These are phyloP conservation scores for Ophiostoma ulmi DNA, from an alignment of 2,329 filamentous ascomycete genomes.

Conservation along the genomic window DNA sequence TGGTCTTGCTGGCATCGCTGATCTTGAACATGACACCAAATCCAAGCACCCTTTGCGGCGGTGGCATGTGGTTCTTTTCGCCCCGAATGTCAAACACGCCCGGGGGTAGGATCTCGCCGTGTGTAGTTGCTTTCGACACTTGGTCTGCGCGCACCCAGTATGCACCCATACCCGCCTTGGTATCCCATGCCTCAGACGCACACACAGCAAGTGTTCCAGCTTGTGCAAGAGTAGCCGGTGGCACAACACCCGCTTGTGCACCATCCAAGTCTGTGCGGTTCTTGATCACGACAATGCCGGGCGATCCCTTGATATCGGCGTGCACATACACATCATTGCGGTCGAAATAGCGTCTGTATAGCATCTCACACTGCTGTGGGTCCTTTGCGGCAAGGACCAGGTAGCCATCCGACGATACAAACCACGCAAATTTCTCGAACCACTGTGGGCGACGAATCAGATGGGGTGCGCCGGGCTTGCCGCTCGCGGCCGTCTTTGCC, in stretches of 20 bases:
- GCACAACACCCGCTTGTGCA: conserved; percentile 67
- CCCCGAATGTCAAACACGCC: conserved; percentile 79
- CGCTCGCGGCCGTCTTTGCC: conserved; percentile 67
- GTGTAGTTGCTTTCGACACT: conserved; percentile 76
- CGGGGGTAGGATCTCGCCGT: conserved; percentile 71
- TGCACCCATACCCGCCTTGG: conserved; percentile 89
- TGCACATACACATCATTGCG: conserved; percentile 91
- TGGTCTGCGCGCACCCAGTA: conserved; percentile 94
- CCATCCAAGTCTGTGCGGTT: conserved; percentile 67
- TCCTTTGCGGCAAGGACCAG: conserved; percentile 86
- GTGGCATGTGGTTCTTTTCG: conserved; percentile 86
- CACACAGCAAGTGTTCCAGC: conserved; percentile 81
- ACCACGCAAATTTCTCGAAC: conserved; percentile 98
- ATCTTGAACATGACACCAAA: conserved; percentile 85
- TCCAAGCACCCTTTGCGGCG: conserved; percentile 79
- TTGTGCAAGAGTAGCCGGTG: conserved; percentile 84
- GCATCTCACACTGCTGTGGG: conserved; percentile 78
- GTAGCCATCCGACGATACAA: conserved; percentile 92
- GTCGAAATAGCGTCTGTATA: conserved; percentile 81
- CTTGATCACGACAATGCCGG: conserved; percentile 75
- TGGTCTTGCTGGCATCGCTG: conserved; percentile 77
- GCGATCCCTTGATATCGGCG: conserved; percentile 78
- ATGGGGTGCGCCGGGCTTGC: conserved; percentile 72
- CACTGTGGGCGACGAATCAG: conserved; percentile 79
- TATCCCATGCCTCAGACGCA: conserved; percentile 88